Conservation (phyloP, 75 land plant genomes). For the Picea sitchensis region DNA sequence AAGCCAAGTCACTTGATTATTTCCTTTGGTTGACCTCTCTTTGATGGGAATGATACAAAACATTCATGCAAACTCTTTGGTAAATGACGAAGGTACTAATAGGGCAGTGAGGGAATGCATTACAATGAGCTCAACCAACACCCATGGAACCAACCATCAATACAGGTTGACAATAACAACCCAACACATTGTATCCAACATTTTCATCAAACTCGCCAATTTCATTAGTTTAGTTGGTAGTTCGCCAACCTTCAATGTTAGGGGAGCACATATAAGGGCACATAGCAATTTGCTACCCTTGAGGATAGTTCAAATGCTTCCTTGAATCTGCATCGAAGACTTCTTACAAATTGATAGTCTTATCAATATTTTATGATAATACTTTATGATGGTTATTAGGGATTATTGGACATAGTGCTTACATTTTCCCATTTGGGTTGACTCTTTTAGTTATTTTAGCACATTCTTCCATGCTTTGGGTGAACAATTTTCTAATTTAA, state of each 20-base stretch:
- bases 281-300: no score
- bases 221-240: background rate
- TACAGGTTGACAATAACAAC: no score
- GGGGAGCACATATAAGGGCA: background rate
- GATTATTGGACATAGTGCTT: background rate
- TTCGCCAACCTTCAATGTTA: background rate
- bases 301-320: background rate
- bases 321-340: background rate
- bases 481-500: background rate
- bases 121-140: no score
- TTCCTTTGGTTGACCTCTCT: no score
- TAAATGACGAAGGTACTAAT: no score
- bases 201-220: background rate
- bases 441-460: background rate
- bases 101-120: no score
- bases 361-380: background rate
- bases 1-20: no score
- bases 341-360: background rate
- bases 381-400: background rate
- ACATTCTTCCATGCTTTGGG: background rate
- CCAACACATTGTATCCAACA: no score
- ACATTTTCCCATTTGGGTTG: background rate
- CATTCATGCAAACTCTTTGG: no score
- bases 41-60: no score
- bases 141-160: no score